A percentile compares a stretch with the other conserved stretches of the same genome.
Evolutionary conservation across 352 stramenopile genomes (phyloP).

Genomic region (Phytophthora ohioensis): DNA sequence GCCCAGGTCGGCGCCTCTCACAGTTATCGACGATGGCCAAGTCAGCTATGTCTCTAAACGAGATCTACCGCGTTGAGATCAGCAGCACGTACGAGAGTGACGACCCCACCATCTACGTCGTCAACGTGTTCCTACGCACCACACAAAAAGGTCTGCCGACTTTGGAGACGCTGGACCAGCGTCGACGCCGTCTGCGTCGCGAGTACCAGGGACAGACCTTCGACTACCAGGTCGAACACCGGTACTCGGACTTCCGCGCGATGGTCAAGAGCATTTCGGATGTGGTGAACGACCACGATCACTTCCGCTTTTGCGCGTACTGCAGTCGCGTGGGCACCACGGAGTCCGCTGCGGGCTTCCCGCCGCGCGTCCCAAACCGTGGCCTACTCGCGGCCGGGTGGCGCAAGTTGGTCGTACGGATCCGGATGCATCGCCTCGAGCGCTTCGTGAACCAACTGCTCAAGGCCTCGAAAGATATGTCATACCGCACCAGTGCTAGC

Average conservation of each 20-base stretch:
- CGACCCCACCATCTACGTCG: slow-evolving; percentile 57
- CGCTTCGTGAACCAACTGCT: slow-evolving; percentile 58
- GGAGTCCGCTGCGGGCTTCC: slow-evolving; percentile 50
- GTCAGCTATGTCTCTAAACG: slow-evolving; percentile 64
- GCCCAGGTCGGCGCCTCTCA: slow-evolving; percentile 37
- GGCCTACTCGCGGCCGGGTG: slow-evolving; percentile 18
- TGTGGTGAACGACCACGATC: slow-evolving; percentile 44
- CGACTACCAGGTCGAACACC: slow-evolving; percentile 62
- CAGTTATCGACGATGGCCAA: slow-evolving; percentile 59
- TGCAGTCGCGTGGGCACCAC: slow-evolving; percentile 57
- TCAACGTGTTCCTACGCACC: slow-evolving; percentile 55
- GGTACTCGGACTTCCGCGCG: slow-evolving; percentile 64
- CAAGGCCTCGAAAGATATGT: slow-evolving; percentile 50
- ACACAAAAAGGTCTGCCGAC: slow-evolving; percentile 63
- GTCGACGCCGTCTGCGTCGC: slow-evolving; percentile 28
- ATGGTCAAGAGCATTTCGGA: slow-evolving; percentile 49
- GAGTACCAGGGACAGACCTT: slow-evolving; percentile 29
- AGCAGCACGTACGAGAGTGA: slow-evolving; percentile 42
- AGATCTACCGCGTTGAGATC: slow-evolving; percentile 65
- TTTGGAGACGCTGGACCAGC: slow-evolving; percentile 33
- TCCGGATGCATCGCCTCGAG: slow-evolving; percentile 43
- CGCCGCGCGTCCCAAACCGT: slow-evolving; percentile 45
- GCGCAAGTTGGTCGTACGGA: slow-evolving; percentile 27
- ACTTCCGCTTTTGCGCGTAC: slow-evolving; percentile 65
- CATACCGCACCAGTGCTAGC: slow-evolving; percentile 44